These are phyloP conservation scores for Flaveria bidentis DNA, from an alignment of 129 eudicot genomes.

Conservation along the genomic window DNA sequence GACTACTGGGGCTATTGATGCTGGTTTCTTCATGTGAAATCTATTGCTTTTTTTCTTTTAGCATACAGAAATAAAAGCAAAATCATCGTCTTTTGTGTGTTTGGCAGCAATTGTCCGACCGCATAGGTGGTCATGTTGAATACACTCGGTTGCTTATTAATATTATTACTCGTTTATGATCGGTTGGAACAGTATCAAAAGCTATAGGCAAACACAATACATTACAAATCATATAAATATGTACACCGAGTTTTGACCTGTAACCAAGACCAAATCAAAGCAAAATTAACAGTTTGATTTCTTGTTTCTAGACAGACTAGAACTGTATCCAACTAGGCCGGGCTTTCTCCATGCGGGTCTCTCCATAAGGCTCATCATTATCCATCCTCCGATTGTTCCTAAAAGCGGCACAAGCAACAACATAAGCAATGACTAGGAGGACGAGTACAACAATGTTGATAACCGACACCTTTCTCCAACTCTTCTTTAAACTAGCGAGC, in stretches of 20 bases:
- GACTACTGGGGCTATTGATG: slow-evolving; percentile 92
- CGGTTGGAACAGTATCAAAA: background rate
- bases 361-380: slow-evolving; percentile 81
- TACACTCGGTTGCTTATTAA: slow-evolving; percentile 7
- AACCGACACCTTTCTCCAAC: slow-evolving; percentile 90
- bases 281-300: background rate
- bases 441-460: slow-evolving; percentile 79
- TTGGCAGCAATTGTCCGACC: background rate
- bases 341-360: slow-evolving; percentile 86
- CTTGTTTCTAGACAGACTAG: slow-evolving; percentile 17
- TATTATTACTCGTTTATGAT: background rate
- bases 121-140: slow-evolving; percentile 30
- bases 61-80: background rate
- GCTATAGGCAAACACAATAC: background rate
- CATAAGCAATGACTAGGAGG: slow-evolving; percentile 74
- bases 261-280: slow-evolving; percentile 8
- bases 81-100: background rate
- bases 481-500: slow-evolving; percentile 72
- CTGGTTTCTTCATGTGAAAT: background rate
- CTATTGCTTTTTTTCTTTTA: slow-evolving; percentile 3
- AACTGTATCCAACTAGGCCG: slow-evolving; percentile 78
- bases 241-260: background rate
- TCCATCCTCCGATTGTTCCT: slow-evolving; percentile 85
- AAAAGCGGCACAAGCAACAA: slow-evolving; percentile 76
- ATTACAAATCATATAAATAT: slow-evolving; percentile 2